These are phyloP conservation scores for Cerrena zonata DNA, from an alignment of 1,284 basidiomycete species.

Conservation along the genomic window DNA sequence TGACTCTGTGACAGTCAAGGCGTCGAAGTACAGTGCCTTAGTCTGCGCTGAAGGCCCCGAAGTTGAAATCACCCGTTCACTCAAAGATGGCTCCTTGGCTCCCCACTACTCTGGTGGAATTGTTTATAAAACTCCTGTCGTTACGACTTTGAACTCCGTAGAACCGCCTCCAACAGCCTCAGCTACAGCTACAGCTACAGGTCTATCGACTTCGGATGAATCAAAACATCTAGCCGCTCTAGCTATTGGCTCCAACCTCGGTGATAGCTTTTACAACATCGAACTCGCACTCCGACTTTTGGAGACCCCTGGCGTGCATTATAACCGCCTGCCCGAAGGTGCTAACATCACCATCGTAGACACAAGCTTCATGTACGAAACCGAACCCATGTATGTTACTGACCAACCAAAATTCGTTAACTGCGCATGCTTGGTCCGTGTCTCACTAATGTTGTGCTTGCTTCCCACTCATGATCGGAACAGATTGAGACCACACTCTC, in stretches of 20 bases:
- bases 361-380: conserved; percentile 92
- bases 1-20: conserved; percentile 49
- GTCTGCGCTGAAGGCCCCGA: conserved; percentile 63
- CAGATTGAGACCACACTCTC: conserved; percentile 72
- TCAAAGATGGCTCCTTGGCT: conserved; percentile 27
- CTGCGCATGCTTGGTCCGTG: conserved; percentile 77
- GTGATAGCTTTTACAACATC: conserved; percentile 83
- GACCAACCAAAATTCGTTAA: conserved; percentile 90
- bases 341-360: conserved; percentile 49
- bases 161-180: background rate
- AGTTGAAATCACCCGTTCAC: conserved; percentile 51
- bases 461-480: background rate
- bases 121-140: background rate
- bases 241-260: conserved; percentile 87
- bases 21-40: conserved; percentile 74
- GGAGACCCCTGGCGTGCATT: conserved; percentile 37
- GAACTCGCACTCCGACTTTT: conserved; percentile 64
- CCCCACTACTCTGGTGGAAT: background rate
- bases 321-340: conserved; percentile 14
- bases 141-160: background rate
- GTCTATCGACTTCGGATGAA: background rate
- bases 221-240: conserved; percentile 45
- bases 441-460: conserved; percentile 2
- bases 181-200: background rate
- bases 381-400: conserved; percentile 89